Percentiles rank a stretch among this genome's conserved stretches.
phyloP scores from a whole-genome alignment of 2,329 filamentous ascomycete genomes.

The Pyricularia grisea region DNA sequence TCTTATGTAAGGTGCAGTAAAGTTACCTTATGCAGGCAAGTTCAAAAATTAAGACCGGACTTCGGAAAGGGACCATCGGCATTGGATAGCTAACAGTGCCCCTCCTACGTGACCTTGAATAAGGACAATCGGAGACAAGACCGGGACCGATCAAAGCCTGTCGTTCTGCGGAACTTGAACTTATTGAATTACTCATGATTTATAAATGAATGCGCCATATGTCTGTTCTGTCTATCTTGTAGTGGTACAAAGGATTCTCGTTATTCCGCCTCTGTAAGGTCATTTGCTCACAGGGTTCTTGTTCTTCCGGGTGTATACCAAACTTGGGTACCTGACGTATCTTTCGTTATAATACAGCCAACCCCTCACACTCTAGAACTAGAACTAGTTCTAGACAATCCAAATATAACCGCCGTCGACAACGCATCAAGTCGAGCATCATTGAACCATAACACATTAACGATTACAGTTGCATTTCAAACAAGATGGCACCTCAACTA shows the following conservation, averaged over 20 bases:
- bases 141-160: not conserved
- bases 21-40: not conserved
- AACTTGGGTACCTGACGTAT: not conserved
- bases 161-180: not conserved
- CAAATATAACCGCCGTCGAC: not conserved
- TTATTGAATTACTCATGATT: not conserved
- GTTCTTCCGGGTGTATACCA: too few species aligned
- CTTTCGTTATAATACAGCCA: not conserved
- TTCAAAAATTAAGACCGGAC: not conserved
- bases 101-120: not conserved
- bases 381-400: too few species aligned
- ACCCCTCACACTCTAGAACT: not conserved
- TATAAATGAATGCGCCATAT: not conserved
- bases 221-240: too few species aligned
- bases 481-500: conserved; percentile 47
- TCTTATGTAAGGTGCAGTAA: too few species aligned
- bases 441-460: not conserved
- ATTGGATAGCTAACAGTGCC: not conserved
- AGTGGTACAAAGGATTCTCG: not conserved
- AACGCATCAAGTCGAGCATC: not conserved
- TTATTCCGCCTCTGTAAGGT: not conserved
- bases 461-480: not conserved
- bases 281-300: too few species aligned
- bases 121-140: not conserved
- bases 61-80: not conserved